A percentile compares a stretch with the other conserved stretches of the same genome.
Conservation (phyloP, 441 rosid genomes). For the Arabidopsis hybrid region DNA sequence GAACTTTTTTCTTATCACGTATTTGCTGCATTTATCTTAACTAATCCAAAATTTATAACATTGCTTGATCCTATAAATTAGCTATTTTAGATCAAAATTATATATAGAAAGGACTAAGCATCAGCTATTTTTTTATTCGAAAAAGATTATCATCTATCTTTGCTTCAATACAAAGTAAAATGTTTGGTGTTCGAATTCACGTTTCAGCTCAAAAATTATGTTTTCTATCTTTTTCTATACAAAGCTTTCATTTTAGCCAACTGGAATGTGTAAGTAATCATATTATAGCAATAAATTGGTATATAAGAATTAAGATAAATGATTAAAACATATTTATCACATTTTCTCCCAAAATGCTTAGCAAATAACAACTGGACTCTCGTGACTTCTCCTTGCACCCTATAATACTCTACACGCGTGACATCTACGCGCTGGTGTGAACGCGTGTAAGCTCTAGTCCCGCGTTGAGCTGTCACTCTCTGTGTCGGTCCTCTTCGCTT, state of each 20-base stretch:
- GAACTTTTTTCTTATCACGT: background rate
- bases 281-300: background rate
- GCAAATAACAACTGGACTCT: conserved; percentile 25
- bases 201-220: conserved; percentile 13
- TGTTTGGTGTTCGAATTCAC: conserved; percentile 34
- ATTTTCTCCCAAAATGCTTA: background rate
- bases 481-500: conserved; percentile 43
- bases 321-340: no score
- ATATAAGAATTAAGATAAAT: background rate
- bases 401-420: background rate
- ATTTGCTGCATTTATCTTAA: background rate
- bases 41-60: background rate
- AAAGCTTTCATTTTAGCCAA: background rate
- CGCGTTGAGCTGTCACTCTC: conserved; percentile 48
- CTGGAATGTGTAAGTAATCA: background rate
- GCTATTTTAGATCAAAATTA: background rate
- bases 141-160: background rate
- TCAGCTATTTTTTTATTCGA: background rate
- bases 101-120: conserved; percentile 34
- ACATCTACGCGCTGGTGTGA: conserved; percentile 30
- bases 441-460: conserved; percentile 24
- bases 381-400: conserved; percentile 24
- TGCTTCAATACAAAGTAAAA: conserved; percentile 44
- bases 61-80: conserved; percentile 18
- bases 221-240: background rate